Evolutionary conservation across 139 green algal species (phyloP), one percentile per base, ranked within the genome.

Genomic region (Micractinium conductrix): DNA sequence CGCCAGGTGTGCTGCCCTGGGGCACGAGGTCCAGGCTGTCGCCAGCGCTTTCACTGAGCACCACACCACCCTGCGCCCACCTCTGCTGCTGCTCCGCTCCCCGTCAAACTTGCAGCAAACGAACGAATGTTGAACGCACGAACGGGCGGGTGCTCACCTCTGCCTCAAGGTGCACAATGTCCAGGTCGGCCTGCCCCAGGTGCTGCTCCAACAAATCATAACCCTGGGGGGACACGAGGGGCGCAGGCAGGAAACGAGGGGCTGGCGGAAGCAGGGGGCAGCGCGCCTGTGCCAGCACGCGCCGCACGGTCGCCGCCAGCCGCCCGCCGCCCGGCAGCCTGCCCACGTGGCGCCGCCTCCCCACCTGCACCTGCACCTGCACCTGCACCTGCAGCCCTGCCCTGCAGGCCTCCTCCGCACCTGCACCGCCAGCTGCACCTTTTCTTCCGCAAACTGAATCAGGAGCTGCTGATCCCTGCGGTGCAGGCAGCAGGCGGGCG

Each of bases 371-470:
- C 78, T 83, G 79, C 43, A 79, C 68, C 26, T 89, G 89, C 78
- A 94, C 82, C 53, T 86, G 81, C 67, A 92, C 87, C 80, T 97
- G n/a, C n/a, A n/a, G n/a, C n/a, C n/a, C n/a, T n/a, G n/a, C n/a
- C n/a, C n/a, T n/a, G n/a, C n/a, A n/a, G n/a, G n/a, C n/a, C n/a
- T n/a, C n/a, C n/a, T n/a, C n/a, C n/a, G n/a, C n/a, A 75, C 78
- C 78, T 83, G 79, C 43, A 79, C 68, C 26, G 91, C 91, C 78
- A 94, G 84, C 53, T 86, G 81, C 67, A 92, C 87, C 80, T 97
- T 97, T 86, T 98, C 95, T 70, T 97, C 94, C 8, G 88, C 87
- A 78, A 93, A 96, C 87, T 97, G 94, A 42, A 93, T 81, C 55
- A 97, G 86, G 81, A 93, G 86, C 2, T 80, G 80, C 86, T 97